Conservation (phyloP, 2,329 filamentous ascomycete species). For the Myriosclerotinia curreyana region DNA sequence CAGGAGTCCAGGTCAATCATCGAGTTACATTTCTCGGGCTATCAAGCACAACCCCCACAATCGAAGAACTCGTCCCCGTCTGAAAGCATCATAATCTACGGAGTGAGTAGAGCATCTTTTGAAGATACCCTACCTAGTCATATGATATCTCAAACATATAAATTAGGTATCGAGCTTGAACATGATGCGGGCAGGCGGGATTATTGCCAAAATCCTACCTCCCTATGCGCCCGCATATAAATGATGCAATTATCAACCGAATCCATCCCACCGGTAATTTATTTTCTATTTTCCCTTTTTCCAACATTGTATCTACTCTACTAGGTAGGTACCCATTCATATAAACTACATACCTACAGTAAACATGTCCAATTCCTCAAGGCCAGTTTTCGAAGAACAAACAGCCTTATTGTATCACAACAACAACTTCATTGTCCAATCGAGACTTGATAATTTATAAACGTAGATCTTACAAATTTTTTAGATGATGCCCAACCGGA, state of each 20-base stretch:
- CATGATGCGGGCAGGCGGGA: not conserved
- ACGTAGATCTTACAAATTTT: conserved; percentile 1
- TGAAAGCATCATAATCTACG: not conserved
- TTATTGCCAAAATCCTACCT: not conserved
- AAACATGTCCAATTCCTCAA: not conserved
- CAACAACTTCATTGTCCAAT: not conserved
- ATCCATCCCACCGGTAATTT: conserved; percentile 9
- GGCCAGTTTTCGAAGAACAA: not conserved
- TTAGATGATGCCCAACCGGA: conserved; percentile 6
- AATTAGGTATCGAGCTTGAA: not conserved
- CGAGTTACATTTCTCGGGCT: conserved; percentile 3
- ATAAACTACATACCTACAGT: not conserved
- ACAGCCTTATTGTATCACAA: not conserved
- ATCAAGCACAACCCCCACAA: conserved; percentile 1
- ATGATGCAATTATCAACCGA: conserved; percentile 5
- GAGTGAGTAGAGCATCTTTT: not conserved
- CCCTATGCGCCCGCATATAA: not conserved
- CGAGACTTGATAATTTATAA: conserved; percentile 14
- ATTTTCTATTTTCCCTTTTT: not conserved
- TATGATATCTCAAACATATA: not conserved
- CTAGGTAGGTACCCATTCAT: not conserved
- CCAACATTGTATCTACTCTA: not conserved
- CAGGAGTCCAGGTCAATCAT: not conserved
- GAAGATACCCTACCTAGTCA: not conserved
- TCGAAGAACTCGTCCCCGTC: conserved; percentile 12